phyloP scores from a whole-genome alignment of 352 stramenopile genomes.

The Pythium brassicae region DNA sequence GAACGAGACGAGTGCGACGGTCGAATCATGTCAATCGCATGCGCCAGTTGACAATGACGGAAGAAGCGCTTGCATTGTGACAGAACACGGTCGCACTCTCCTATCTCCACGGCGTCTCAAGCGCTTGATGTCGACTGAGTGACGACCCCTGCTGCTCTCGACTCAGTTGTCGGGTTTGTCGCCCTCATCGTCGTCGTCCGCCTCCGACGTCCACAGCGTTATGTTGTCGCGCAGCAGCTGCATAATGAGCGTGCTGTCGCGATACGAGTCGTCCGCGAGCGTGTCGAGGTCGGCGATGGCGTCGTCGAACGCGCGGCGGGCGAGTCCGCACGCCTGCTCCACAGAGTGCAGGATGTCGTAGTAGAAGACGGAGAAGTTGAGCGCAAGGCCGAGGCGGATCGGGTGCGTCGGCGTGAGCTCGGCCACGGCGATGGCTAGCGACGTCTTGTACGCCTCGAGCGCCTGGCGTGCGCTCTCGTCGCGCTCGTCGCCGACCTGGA shows the following conservation, averaged over 20 bases:
- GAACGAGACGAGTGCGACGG: no score
- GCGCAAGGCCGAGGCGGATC: slow-evolving; percentile 97
- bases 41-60: no score
- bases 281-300: slow-evolving; percentile 99
- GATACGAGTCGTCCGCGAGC: slow-evolving; percentile 98
- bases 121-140: no score
- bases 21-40: no score
- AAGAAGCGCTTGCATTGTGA: no score
- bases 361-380: slow-evolving; percentile 99
- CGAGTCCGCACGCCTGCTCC: slow-evolving; percentile 89
- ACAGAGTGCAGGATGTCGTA: slow-evolving; percentile 99
- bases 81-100: no score
- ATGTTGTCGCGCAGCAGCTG: slow-evolving; percentile 99
- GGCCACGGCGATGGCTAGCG: slow-evolving; percentile 28
- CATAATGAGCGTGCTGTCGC: slow-evolving; percentile 99
- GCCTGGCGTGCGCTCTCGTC: slow-evolving; percentile 83
- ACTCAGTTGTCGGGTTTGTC: no score
- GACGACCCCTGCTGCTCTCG: no score
- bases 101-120: no score
- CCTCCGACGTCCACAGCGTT: slow-evolving; percentile 91
- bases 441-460: slow-evolving; percentile 91
- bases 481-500: slow-evolving; percentile 97
- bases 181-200: slow-evolving; percentile 44
- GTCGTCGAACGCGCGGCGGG: slow-evolving; percentile 98
- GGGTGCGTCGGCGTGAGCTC: slow-evolving; percentile 82